These are phyloP conservation scores for Diaporthe ilicicola DNA, from an alignment of 2,329 filamentous ascomycete species.

Conservation along the genomic window DNA sequence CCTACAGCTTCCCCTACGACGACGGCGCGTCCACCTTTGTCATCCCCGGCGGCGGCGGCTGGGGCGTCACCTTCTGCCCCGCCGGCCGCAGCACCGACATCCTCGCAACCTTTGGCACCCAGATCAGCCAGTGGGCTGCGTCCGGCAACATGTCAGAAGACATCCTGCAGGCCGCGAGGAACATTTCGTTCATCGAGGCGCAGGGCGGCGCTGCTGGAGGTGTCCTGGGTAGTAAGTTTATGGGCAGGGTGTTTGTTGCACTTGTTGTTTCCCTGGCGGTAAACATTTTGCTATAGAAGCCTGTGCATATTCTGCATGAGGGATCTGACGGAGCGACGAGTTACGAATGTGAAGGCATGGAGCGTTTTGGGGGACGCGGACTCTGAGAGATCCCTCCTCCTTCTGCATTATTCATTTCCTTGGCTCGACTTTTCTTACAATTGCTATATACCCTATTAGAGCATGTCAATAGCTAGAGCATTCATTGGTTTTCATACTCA, in stretches of 20 bases:
- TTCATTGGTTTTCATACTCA: constrained; percentile 3
- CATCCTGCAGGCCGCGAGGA: constrained; percentile 44
- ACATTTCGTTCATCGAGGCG: constrained; percentile 47
- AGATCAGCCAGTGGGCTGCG: constrained; percentile 57
- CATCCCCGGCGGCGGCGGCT: constrained; percentile 74
- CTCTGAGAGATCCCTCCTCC: background rate
- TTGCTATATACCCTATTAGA: constrained; percentile 19
- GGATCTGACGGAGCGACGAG: background rate
- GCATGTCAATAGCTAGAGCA: constrained; percentile 6
- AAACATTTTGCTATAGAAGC: background rate
- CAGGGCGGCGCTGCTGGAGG: constrained; percentile 23
- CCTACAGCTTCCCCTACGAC: constrained; percentile 79
- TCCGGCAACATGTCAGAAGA: constrained; percentile 49
- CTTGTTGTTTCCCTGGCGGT: constrained; percentile 27
- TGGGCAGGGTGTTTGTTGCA: constrained; percentile 27
- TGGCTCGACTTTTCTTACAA: background rate
- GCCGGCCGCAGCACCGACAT: constrained; percentile 67
- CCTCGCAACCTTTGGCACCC: constrained; percentile 57
- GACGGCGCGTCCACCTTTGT: constrained; percentile 68
- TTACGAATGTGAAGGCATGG: background rate
- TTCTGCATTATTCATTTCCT: background rate
- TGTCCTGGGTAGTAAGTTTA: background rate
- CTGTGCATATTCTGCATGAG: background rate
- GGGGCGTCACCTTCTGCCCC: constrained; percentile 83
- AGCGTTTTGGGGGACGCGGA: background rate